Base-by-base conservation (phyloP, 768 basidiomycete species). In the Suillus paluster region DNA sequence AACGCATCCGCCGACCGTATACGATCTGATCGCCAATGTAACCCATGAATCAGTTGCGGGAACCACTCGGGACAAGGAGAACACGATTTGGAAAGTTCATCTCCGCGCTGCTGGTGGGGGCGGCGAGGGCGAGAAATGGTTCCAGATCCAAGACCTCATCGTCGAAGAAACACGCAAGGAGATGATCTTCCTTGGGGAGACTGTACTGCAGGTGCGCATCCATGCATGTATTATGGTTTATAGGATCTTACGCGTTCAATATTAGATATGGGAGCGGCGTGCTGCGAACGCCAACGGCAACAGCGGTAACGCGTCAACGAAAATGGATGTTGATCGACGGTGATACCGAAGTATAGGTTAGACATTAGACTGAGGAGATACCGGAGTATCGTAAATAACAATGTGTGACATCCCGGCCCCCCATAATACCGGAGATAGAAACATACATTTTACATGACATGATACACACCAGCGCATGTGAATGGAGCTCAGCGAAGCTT, bases 181-280 rank as follows among this genome's bases (percentile, higher is more conserved):
- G 72, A 95, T 99, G 94, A 97, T 99, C 58, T 95, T 97, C 73
- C 80, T 99, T 39, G 97, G 96, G 30, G 97, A 99, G 75, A 94
- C 91, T n/a, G 90, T 97, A 36, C 79, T 99, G 56, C 97, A 99
- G 85, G 95, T 95, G 64, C 62, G 70, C 55, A 6, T n/a, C n/a
- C 44, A 21, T 61, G 33, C 41, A n/a, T 59, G 19, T 64, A 30
- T 25, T 34, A 23, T 62, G 46, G 60, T 52, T 27, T 54, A 15
- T 61, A 34, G 50, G 30, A 59, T 33, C 57, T 68, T 59, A 72
- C 49, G 61, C 68, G 19, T 45, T 48, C 15, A 21, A 33, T 30
- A 55, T 41, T 68, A 88, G 87, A 86, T 89, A 68, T 89, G 87
- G 87, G 86, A 88, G 75, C 80, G 83, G 65, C 79, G 87, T 67